Evolutionary conservation across 176 grass and related monocot species (phyloP), one percentile per base, ranked within the genome.

Genomic region (Pontederia crassipes): DNA sequence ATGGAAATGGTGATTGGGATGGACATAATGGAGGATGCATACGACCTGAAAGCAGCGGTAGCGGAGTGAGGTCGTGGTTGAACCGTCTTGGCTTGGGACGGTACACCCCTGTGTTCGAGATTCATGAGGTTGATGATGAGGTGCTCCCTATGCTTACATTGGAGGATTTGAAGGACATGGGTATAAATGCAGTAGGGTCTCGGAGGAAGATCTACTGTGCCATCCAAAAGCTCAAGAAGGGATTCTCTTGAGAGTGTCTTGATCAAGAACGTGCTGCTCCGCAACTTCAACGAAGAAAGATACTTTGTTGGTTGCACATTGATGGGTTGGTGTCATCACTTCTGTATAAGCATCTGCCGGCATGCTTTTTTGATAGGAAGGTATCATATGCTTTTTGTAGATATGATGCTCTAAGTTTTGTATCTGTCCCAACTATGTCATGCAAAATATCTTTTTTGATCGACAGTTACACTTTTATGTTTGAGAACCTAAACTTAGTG

Each of bases 141-240:
- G 84, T 82, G 54, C 84, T 87, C 13, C 84, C 84, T 2, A 79
- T 60, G 32, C 84, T 87, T 63, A 82, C 79, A 12, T 64, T 87
- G 67, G 84, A 87, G 26, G 84, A 87, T 74, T 77, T 87, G 72
- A 80, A 77, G 27, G 84, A 87, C 61, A 82, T 87, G 84, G 79
- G 84, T 14, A 87, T 87, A 24, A 80, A 52, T 12, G 84, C 79
- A 27, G 76, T 82, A n/a, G 84, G 84, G 28, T 76, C 84, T 0
- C 72, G 84, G 11, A 80, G 84, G 48, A 87, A 87, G 72, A 72
- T 87, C 54, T 87, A 76, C 58, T 79, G 76, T 24, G 76, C 84
- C 72, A 82, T 87, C 64, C 84, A 87, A 77, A 82, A 73, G 68
- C 79, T 87, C 9, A 14, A 32, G 18, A 59, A 59, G 11, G 57